A percentile compares a stretch with the other conserved stretches of the same genome.
These are phyloP conservation scores for Anastatica hierochuntica DNA, from an alignment of 345 rosid species.

Conservation along the genomic window DNA sequence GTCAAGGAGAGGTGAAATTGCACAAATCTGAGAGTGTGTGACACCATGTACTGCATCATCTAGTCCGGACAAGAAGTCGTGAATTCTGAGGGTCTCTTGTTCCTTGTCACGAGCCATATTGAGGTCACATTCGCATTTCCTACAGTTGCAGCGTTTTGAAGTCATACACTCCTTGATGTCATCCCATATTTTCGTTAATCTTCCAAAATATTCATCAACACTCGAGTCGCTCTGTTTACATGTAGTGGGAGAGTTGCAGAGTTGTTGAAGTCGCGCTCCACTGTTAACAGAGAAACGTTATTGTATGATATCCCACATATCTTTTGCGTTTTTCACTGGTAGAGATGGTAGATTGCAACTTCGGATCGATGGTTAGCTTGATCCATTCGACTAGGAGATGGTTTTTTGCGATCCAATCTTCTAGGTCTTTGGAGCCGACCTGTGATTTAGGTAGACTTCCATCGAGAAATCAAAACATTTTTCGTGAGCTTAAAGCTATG, in stretches of 20 bases:
- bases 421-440: neutral
- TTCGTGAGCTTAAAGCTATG: too few relatives aligned
- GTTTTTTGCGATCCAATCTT: neutral
- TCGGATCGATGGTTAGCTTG: neutral
- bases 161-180: neutral
- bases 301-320: neutral
- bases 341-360: neutral
- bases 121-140: neutral
- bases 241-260: neutral
- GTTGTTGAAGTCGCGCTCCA: neutral
- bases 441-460: too few relatives aligned
- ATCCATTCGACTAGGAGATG: neutral
- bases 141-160: neutral
- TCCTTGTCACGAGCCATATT: neutral
- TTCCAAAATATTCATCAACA: neutral
- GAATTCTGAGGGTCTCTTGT: neutral
- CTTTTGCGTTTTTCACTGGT: neutral
- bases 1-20: neutral
- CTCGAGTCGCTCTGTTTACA: neutral
- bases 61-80: neutral
- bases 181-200: neutral
- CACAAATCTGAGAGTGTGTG: neutral
- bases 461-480: too few relatives aligned
- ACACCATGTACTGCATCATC: neutral
- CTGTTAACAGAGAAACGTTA: neutral